These are phyloP conservation scores for Eucalyptus polyanthemos DNA, from an alignment of 345 rosid species.

Conservation along the genomic window DNA sequence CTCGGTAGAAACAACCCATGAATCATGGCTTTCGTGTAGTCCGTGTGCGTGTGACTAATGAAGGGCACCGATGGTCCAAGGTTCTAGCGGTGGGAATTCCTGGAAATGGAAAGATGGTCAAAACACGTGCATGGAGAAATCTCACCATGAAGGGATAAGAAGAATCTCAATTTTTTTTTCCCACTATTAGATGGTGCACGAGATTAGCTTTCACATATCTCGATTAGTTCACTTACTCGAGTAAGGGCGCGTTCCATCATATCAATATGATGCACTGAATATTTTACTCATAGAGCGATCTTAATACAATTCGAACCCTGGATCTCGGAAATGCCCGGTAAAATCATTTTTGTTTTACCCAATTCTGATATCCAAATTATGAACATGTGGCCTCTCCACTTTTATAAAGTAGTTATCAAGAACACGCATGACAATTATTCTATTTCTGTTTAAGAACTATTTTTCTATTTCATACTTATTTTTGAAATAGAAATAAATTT, in stretches of 20 bases:
- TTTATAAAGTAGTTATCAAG: not conserved
- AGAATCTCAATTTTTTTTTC: not conserved
- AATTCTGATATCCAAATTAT: not conserved
- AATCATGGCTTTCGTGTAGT: not conserved
- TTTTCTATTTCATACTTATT: too few species aligned
- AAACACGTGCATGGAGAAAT: not conserved
- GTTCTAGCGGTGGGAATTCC: not conserved
- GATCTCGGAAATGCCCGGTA: not conserved
- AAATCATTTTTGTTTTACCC: not conserved
- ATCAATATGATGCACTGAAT: not conserved
- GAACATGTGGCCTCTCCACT: not conserved
- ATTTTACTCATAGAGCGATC: not conserved
- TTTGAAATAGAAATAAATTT: too few species aligned
- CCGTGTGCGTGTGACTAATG: too few species aligned
- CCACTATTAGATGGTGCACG: not conserved
- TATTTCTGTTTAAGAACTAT: fast-evolving
- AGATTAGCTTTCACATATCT: not conserved
- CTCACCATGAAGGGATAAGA: not conserved
- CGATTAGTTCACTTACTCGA: not conserved
- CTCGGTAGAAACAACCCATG: not conserved
- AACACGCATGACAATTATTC: too few species aligned
- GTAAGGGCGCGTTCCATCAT: not conserved
- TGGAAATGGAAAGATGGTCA: not conserved
- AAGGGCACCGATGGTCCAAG: not conserved
- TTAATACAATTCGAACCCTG: not conserved